Percentiles rank a stretch among this genome's conserved stretches.
These are phyloP conservation scores for Curvularia lunata DNA, from an alignment of 2,329 filamentous ascomycete species.

Conservation along the genomic window DNA sequence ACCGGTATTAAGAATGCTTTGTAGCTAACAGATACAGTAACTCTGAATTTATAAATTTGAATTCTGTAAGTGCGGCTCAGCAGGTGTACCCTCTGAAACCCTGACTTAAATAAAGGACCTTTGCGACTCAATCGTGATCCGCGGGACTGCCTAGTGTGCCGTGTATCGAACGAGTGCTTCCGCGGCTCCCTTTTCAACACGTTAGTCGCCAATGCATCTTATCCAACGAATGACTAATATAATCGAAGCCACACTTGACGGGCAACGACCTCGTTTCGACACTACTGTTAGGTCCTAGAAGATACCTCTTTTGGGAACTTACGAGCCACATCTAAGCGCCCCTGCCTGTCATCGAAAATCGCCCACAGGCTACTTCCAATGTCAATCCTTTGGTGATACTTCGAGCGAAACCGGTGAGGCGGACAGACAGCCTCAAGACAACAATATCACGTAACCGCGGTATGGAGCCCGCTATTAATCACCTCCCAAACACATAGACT, in stretches of 20 bases:
- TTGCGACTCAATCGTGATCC: conserved; percentile 6
- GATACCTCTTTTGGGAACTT: conserved; percentile 5
- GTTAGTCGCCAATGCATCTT: conserved; percentile 6
- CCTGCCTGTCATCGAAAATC: not conserved
- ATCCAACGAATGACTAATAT: conserved; percentile 13
- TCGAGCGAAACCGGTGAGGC: not conserved
- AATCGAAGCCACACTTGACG: conserved; percentile 8
- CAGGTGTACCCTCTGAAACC: not conserved
- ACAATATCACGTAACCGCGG: conserved; percentile 6
- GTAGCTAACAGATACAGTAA: conserved; percentile 2
- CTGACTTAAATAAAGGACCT: conserved; percentile 4
- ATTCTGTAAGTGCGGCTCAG: conserved; percentile 4
- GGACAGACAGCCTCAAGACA: not conserved
- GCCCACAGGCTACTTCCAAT: conserved; percentile 5
- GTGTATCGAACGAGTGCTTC: conserved; percentile 6
- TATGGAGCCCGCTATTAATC: conserved; percentile 5
- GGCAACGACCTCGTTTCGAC: not conserved
- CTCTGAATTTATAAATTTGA: conserved; percentile 2
- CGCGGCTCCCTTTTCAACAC: conserved; percentile 7
- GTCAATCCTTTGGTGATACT: conserved; percentile 4
- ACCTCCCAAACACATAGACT: not conserved
- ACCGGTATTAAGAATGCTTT: conserved; percentile 3
- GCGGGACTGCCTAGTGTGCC: conserved; percentile 1
- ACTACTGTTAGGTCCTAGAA: conserved; percentile 3
- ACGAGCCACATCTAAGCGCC: conserved; percentile 3